Base-by-base conservation (phyloP, 2,329 filamentous ascomycete species). In the Colletotrichum eremochloae region DNA sequence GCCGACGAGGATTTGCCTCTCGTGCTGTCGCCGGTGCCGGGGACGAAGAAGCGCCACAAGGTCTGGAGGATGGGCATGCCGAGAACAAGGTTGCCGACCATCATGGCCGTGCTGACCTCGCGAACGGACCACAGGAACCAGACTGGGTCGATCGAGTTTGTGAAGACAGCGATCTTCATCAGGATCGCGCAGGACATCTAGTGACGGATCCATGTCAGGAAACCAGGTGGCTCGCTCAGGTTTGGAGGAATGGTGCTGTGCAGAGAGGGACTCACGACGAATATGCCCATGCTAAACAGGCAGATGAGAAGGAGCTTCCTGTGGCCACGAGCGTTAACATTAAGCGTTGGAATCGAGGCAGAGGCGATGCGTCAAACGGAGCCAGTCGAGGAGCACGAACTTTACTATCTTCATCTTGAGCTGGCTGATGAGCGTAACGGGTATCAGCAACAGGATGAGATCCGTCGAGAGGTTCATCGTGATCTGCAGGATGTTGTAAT, bases 91-190 rank as follows among this genome's bases (percentile, higher is more conserved):
- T 73, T 73, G 11, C 71, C 68, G 31, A 73, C 71, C 9, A 73
- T n/a, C 71, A 71, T 73, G 5, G 71, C 68, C 46, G 57, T 71
- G 40, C 68, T 71, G 20, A 60, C 18, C 33, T 73, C 71, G 63
- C 71, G 71, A 18, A 73, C 63, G 46, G 52, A 58, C 71, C 71
- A 73, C 50, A 71, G 52, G 44, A 73, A 71, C 71, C 71, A 73
- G 5, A 73, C 40, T 1, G 68, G 68, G 11, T 63, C n/a, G 24
- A 29, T 20, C 6, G 52, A 48, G 58, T 71, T 60, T 24, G 18
- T 46, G 46, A 71, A 73, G 33, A 73, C 71, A 20, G 40, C 46
- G 0, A 71, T 57, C 40, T 73, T 73, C 1, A 55, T 71, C 2
- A 73, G 46, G 24, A 64, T 73, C 12, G 71, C 71, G 14, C 55